Evolutionary conservation across 495 filamentous ascomycete genomes (phyloP), one percentile per base, ranked within the genome.

Genomic region (Xylaria cubensis): DNA sequence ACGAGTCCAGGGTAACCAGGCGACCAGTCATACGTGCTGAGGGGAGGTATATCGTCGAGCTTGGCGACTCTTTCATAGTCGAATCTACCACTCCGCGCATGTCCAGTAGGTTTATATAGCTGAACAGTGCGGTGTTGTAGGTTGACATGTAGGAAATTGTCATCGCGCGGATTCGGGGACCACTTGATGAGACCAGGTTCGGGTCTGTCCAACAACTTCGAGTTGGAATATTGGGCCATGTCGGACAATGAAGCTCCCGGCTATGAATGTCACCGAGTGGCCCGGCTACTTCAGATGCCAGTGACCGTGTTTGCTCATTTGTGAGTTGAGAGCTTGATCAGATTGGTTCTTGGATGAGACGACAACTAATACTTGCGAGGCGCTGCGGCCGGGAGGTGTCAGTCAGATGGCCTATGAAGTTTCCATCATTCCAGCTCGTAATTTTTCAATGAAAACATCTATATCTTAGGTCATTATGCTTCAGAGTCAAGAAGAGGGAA

Each of bases 21-120:
- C 0, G 97, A 97, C 96, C 97, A 98, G 83, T 98, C 96, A 82
- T 97, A 98, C 36, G 95, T 94, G 64, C 91, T 94, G 76, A 97
- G 91, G 9, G 88, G 85, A n/a, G 94, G 94, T 21, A 98, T 88
- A 75, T 94, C 93, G 73, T 89, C 88, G 73, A 94, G 90, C 48
- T 91, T 92, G 10, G 90, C 89, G 3, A 94, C 75, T 61, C 89
- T 88, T 69, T 91, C 84, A 83, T 91, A 93, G 44, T 90, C 85
- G 48, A 97, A 84, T 8, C 79, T 79, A 7, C 84, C 87, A 32
- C 79, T 75, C 39, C 82, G 82, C 34, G 88, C 87, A 74, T 90
- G 85, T 2, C 86, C 85, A 4, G 87, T 90, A 12, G 96, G 88
- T 73, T 89, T 88, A 79, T 94, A 96, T 26, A 97, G 87, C 70